Evolutionary conservation across 495 filamentous ascomycete genomes (phyloP).

Genomic region (Darksidea phi): DNA sequence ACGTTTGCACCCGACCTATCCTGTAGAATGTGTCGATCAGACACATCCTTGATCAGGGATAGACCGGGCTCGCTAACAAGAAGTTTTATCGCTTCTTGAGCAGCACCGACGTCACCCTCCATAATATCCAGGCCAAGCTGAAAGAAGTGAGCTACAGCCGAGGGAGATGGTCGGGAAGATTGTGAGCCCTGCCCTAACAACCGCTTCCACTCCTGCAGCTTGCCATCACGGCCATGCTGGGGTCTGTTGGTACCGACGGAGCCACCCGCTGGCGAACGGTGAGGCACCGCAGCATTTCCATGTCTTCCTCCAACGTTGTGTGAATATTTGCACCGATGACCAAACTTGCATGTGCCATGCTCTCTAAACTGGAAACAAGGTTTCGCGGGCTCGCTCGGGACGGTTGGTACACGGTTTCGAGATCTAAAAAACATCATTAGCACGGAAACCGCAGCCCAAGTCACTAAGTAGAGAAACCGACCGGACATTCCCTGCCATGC

Average conservation of each 20-base stretch:
- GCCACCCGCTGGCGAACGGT: not conserved
- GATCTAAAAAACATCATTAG: not conserved
- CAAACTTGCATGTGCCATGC: not conserved
- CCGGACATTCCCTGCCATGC: not conserved
- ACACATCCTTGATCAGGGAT: not conserved
- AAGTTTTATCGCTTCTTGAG: not conserved
- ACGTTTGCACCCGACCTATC: not conserved
- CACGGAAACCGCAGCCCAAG: not conserved
- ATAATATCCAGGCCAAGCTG: not conserved
- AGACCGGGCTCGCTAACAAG: not conserved
- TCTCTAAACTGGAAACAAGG: not conserved
- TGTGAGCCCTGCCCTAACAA: not conserved
- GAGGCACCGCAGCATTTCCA: not conserved
- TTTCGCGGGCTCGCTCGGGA: not conserved
- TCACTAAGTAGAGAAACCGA: not conserved
- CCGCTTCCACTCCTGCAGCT: not conserved
- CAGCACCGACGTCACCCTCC: not conserved
- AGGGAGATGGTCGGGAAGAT: not conserved
- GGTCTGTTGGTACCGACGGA: not conserved
- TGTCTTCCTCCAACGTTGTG: not conserved
- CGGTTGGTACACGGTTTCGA: not conserved
- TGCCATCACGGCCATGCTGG: not conserved
- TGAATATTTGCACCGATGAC: not conserved
- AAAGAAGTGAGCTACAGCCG: not conserved
- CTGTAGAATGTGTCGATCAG: not conserved